phyloP scores from a whole-genome alignment of 768 basidiomycete species.

The Saitozyma sp. region DNA sequence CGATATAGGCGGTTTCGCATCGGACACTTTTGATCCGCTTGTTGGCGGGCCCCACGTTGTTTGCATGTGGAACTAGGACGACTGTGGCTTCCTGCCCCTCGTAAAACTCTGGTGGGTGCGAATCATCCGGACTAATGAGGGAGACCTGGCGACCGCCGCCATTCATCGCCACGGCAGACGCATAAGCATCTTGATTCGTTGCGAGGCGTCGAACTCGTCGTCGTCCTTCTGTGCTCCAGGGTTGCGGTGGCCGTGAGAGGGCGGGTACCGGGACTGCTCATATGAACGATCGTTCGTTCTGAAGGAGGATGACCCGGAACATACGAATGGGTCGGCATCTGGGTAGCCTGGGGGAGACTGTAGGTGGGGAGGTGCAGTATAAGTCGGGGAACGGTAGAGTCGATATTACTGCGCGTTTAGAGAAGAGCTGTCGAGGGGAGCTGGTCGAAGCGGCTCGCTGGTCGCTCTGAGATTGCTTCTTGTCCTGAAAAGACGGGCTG shows the following conservation, averaged over 20 bases:
- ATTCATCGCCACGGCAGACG: neutral
- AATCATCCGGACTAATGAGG: slow-evolving; percentile 10
- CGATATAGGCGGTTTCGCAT: slow-evolving; percentile 15
- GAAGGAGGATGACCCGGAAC: neutral
- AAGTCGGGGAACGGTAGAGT: no score
- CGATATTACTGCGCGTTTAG: no score
- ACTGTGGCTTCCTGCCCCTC: slow-evolving; percentile 17
- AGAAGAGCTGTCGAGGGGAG: no score
- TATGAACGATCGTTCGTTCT: no score
- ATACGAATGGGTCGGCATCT: neutral
- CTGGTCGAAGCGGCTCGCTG: neutral
- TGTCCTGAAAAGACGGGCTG: no score
- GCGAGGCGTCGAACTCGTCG: slow-evolving; percentile 5
- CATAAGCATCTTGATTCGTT: slow-evolving; percentile 2
- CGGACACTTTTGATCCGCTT: slow-evolving; percentile 3
- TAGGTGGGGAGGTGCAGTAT: neutral
- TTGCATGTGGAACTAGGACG: slow-evolving; percentile 4
- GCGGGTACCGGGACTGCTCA: no score
- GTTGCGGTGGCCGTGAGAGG: neutral
- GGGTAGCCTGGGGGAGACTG: neutral
- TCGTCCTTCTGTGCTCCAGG: neutral
- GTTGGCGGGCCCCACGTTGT: neutral
- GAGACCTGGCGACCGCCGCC: neutral
- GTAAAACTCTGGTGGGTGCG: slow-evolving; percentile 20
- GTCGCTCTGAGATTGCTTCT: neutral